These are phyloP conservation scores for Waitea zeae DNA, from an alignment of 1,284 basidiomycete genomes.

Conservation along the genomic window DNA sequence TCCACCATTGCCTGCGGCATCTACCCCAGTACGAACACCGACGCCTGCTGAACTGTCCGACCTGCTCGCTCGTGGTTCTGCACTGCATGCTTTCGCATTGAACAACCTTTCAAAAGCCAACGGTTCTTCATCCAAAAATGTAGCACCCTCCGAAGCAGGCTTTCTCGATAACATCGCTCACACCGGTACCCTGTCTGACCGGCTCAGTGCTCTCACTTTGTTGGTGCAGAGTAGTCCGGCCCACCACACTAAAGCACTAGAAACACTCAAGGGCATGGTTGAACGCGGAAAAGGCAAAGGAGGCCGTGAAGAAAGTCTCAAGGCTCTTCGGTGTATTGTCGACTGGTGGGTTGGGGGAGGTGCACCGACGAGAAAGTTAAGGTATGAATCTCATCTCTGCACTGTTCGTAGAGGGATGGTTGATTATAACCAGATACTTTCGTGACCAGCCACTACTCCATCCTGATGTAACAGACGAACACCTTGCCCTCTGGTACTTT, in stretches of 20 bases:
- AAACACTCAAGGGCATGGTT: constrained; percentile 62
- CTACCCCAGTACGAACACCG: too few species aligned
- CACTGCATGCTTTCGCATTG: constrained; percentile 33
- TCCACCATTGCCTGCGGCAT: too few species aligned
- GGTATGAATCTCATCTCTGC: constrained; percentile 24
- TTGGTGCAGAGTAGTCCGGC: constrained; percentile 84
- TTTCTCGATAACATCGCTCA: constrained; percentile 78
- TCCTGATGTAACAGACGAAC: constrained; percentile 50
- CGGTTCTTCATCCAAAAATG: constrained; percentile 19
- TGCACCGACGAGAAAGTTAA: constrained; percentile 66
- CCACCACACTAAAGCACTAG: constrained; percentile 75
- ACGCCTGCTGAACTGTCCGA: constrained; percentile 24
- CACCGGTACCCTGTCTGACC: constrained; percentile 84
- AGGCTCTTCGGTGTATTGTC: constrained; percentile 78
- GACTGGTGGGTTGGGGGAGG: constrained; percentile 97
- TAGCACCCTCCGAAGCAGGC: constrained; percentile 55
- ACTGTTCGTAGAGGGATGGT: not conserved
- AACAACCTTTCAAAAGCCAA: constrained; percentile 20
- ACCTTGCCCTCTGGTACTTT: constrained; percentile 77
- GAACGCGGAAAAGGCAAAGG: constrained; percentile 66
- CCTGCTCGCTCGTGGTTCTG: constrained; percentile 28
- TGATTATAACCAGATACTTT: constrained; percentile 48
- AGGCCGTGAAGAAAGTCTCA: constrained; percentile 80
- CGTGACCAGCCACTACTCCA: constrained; percentile 77
- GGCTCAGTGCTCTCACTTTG: constrained; percentile 84